Base-by-base conservation (phyloP, 352 stramenopile species). In the Thalassiosira hispida region DNA sequence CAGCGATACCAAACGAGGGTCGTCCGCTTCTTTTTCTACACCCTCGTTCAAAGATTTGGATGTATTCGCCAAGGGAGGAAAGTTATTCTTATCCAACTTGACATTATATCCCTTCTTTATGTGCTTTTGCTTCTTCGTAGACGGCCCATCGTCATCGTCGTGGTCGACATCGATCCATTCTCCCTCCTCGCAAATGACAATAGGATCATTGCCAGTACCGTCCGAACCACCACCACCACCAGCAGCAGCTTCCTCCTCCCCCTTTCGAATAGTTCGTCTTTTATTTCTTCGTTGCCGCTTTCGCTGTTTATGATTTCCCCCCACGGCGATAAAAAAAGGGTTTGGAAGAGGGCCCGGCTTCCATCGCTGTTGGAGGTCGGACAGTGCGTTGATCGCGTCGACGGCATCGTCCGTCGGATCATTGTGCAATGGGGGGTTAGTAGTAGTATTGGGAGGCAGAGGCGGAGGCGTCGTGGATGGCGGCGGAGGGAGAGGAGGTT, bases 141-240 rank as follows among this genome's bases (percentile, higher is more conserved):
- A 53, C 22, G 68, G 42, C 12, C 11, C 1, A 31, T 77, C 57
- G 2, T 63, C 46, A 22, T 70, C 68, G 51, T 77, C 46, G n/a
- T 77, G 47, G 2, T 63, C 46, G 29, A 77, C 68, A 59, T 77
- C 46, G n/a, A 77, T 77, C 68, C 68, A 77, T 27, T n/a, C 23
- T 49, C 40, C 9, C 67, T n/a, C 7, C 29, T 14, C 25, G 42
- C 68, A 56, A 42, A 56, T 57, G 29, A 46, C 5, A n/a, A 56
- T 16, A 11, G 2, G 38, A 14, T 57, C 44, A 8, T 77, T 56
- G 14, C 18, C 22, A 31, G 31, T 40, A 14, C 18, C 51, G 40
- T 29, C 29, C 38, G 33, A 20, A 57, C 4, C 18, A 25, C 52
- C n/a, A 18, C 51, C 44, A 27, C 63, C 33, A 6, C 3, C 12